Percentiles rank a stretch among this genome's conserved stretches.
Conservation (phyloP, 257 asterid genomes). For the Solanum microdontum region DNA sequence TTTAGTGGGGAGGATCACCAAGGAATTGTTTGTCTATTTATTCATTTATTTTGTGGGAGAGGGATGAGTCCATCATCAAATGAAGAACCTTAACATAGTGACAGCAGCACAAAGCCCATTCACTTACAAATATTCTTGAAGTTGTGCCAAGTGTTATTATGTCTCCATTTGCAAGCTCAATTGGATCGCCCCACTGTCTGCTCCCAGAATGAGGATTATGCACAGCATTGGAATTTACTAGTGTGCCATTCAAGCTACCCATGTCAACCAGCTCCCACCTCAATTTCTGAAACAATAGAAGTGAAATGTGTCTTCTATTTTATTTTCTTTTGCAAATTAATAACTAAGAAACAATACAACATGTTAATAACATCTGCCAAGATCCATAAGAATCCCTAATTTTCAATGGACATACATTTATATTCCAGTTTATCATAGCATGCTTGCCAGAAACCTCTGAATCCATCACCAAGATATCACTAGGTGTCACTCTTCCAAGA, state of each 20-base stretch:
- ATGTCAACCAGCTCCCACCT: slow-evolving; percentile 97
- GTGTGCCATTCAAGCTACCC: slow-evolving; percentile 95
- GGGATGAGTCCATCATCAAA: neutral
- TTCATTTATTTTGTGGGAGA: neutral
- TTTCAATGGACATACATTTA: slow-evolving; percentile 39
- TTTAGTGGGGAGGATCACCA: neutral
- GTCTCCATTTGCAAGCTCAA: slow-evolving; percentile 67
- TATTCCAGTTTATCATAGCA: slow-evolving; percentile 81
- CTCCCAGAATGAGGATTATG: slow-evolving; percentile 50
- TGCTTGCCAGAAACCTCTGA: slow-evolving; percentile 98
- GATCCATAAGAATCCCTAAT: slow-evolving; percentile 3
- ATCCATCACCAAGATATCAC: slow-evolving; percentile 65
- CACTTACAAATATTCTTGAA: slow-evolving; percentile 55
- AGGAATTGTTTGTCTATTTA: neutral
- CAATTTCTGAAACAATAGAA: slow-evolving; percentile 40
- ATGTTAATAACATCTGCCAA: neutral
- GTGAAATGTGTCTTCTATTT: neutral
- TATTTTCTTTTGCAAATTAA: neutral
- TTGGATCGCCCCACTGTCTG: slow-evolving; percentile 72
- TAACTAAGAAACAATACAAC: slow-evolving; percentile 7
- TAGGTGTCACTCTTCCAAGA: slow-evolving; percentile 86
- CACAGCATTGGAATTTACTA: slow-evolving; percentile 52
- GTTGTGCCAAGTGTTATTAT: slow-evolving; percentile 71
- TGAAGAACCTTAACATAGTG: neutral
- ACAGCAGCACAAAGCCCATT: neutral